Percentiles rank a stretch among this genome's conserved stretches.
Evolutionary conservation across 306 rosid species (phyloP).

Genomic region (Datisca glomerata): DNA sequence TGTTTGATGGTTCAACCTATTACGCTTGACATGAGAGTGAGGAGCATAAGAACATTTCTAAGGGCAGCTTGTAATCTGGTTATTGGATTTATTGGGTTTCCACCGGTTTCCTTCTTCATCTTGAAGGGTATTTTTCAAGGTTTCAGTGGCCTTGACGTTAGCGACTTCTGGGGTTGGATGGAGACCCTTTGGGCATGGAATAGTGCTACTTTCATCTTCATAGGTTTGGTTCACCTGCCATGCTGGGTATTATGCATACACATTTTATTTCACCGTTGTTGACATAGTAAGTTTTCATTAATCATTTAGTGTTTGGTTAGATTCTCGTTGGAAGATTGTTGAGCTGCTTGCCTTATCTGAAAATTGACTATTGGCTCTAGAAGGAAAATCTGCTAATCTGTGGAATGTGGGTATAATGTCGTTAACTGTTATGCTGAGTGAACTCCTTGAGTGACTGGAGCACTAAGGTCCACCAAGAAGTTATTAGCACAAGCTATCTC

Average conservation of each 20-base stretch:
- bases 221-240: slow-evolving; percentile 76
- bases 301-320: slow-evolving; percentile 22
- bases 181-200: slow-evolving; percentile 94
- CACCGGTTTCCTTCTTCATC: slow-evolving; percentile 46
- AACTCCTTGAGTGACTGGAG: too few species aligned
- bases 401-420: too few species aligned
- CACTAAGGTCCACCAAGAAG: too few species aligned
- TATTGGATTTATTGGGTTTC: slow-evolving; percentile 56
- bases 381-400: too few species aligned
- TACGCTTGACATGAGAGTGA: slow-evolving; percentile 39
- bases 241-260: slow-evolving; percentile 77
- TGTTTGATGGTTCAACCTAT: slow-evolving; percentile 77
- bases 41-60: slow-evolving; percentile 29
- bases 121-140: slow-evolving; percentile 50
- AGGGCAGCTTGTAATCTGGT: slow-evolving; percentile 53
- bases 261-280: slow-evolving; percentile 58
- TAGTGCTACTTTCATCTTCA: slow-evolving; percentile 81
- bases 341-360: too few species aligned
- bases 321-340: too few species aligned
- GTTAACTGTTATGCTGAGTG: too few species aligned
- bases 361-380: too few species aligned
- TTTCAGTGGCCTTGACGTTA: slow-evolving; percentile 17
- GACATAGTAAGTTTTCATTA: slow-evolving; percentile 13
- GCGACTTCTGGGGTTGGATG: slow-evolving; percentile 85
- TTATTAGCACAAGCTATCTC: too few species aligned